Conservation (phyloP, 306 rosid species). For the Lablab purpureus region DNA sequence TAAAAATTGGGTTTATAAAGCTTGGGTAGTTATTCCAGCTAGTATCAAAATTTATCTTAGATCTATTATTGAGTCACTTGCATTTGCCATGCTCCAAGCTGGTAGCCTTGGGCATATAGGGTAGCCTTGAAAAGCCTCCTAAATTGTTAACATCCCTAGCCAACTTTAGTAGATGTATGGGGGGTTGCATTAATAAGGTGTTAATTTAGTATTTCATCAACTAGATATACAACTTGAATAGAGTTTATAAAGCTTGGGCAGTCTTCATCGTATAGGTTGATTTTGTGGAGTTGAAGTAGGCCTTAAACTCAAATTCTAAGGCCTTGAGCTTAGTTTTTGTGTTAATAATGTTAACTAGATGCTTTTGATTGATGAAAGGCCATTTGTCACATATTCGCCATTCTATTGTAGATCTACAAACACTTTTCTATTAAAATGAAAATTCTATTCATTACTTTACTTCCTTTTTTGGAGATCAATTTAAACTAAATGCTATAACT, state of each 20-base stretch:
- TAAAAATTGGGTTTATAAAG: too few species aligned
- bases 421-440: neutral
- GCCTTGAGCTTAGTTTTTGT: too few species aligned
- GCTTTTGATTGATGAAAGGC: constrained; percentile 5
- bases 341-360: neutral
- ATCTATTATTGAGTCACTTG: neutral
- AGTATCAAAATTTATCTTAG: neutral
- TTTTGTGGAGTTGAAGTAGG: too few species aligned
- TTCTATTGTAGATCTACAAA: constrained; percentile 1
- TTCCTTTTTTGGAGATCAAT: neutral
- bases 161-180: neutral
- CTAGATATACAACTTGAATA: too few species aligned
- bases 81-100: neutral
- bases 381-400: neutral
- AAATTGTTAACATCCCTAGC: neutral
- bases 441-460: neutral
- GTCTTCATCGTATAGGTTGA: too few species aligned
- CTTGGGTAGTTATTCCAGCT: too few species aligned
- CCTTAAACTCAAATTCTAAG: too few species aligned
- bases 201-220: too few species aligned
- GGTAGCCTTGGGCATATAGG: neutral
- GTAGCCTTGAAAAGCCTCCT: too few species aligned
- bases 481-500: neutral
- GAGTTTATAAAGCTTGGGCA: too few species aligned
- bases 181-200: neutral